Percentiles rank a stretch among this genome's conserved stretches.
phyloP scores from a whole-genome alignment of 225 moss, liverwort and hornwort genomes.

The Physcomitrellopsis africana region DNA sequence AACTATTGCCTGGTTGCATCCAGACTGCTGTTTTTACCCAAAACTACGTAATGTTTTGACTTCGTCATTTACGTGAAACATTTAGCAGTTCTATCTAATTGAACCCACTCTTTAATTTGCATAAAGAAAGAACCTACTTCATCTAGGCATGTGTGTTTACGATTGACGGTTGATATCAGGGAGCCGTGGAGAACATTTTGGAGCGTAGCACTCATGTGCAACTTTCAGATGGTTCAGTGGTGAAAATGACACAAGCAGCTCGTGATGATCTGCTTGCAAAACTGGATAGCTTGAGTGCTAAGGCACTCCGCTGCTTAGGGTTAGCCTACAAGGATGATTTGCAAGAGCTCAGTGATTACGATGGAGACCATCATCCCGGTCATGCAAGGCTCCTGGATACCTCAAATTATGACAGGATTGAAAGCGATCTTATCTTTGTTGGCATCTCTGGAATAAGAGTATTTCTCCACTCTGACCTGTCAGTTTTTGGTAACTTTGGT shows the following conservation, averaged over 20 bases:
- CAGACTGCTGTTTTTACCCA: neutral
- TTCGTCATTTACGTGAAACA: neutral
- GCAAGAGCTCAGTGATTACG: slow-evolving; percentile 68
- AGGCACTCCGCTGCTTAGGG: slow-evolving; percentile 82
- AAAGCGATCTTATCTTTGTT: slow-evolving; percentile 80
- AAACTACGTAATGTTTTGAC: neutral
- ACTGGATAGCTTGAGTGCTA: slow-evolving; percentile 68
- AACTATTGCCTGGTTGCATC: neutral
- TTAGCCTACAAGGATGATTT: slow-evolving; percentile 92
- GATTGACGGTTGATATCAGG: slow-evolving; percentile 49
- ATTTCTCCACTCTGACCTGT: slow-evolving; percentile 28
- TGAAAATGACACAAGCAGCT: slow-evolving; percentile 65
- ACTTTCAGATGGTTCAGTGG: slow-evolving; percentile 73
- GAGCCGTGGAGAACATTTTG: slow-evolving; percentile 89
- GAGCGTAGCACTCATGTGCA: slow-evolving; percentile 76
- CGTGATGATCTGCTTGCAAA: slow-evolving; percentile 62
- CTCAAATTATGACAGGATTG: slow-evolving; percentile 67
- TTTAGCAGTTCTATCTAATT: slow-evolving; percentile 3
- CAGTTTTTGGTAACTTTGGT: neutral
- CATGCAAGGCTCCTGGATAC: slow-evolving; percentile 77
- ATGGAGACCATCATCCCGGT: slow-evolving; percentile 85
- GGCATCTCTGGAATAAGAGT: slow-evolving; percentile 88
- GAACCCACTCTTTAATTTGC: neutral
- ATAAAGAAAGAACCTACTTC: neutral
- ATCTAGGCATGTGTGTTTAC: slow-evolving; percentile 5